Evolutionary conservation across 2,329 filamentous ascomycete genomes (phyloP), one percentile per base, ranked within the genome.

Genomic region (Orbilia oligospora): DNA sequence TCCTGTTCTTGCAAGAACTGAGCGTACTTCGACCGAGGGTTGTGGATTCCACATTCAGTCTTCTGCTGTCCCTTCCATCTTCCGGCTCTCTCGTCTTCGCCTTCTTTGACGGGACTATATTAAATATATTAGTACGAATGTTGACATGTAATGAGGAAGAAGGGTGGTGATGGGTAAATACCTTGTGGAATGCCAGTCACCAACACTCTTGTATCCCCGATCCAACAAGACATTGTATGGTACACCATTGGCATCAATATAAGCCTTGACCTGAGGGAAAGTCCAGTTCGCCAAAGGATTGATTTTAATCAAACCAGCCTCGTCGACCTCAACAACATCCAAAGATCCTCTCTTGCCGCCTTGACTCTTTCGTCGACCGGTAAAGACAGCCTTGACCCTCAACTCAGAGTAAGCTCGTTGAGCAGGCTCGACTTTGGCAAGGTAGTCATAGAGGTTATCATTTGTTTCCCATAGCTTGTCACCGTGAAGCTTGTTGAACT

Each of bases 21-120:
- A 10, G 94, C 92, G 83, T 98, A 99, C 82, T 94, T 91, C 75
- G 93, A 97, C 85, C 94, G 91, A 86, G 96, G 97, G 88, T 98
- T 98, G 89, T 99, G 96, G 83, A 99, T 98, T 58, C 96, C 96
- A 85, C 96, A 99, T 87, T 99, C 96, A 16, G 94, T 97, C 91
- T 99, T 99, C 83, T 88, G 87, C 85, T 94, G 92, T 80, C 96
- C 96, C 89, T 97, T 97, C 96, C 96, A 99, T 81, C 96, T 91
- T 75, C 96, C 96, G 8, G 96, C 92, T 65, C 96, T 91, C 89
- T 99, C 96, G 83, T 98, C 96, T 86, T 99, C 96, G 81, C 93
- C 93, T 76, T 95, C 93, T 80, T 88, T 90, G 79, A 98, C 94
- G 12, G 96, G 94, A 82, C 90, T 82, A 67, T 44, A 75, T 20